phyloP scores from a whole-genome alignment of 1,284 basidiomycete species.

The Trametes polyzona region DNA sequence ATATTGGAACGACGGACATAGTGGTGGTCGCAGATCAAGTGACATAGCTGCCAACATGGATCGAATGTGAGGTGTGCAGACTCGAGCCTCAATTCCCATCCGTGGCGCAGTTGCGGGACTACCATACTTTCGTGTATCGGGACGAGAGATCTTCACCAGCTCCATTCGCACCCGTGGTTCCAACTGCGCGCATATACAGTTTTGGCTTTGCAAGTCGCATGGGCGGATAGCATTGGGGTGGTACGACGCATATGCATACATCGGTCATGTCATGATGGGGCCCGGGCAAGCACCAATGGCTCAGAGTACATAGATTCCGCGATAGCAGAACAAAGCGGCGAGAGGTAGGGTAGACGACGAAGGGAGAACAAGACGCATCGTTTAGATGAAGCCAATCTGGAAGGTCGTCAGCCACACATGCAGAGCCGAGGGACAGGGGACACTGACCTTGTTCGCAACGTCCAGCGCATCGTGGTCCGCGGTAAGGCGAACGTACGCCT shows the following conservation, averaged over 20 bases:
- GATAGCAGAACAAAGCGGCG: constrained; percentile 21
- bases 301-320: constrained; percentile 26
- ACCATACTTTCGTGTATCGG: too few relatives aligned
- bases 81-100: too few relatives aligned
- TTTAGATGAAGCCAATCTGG: constrained; percentile 84
- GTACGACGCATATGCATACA: constrained; percentile 26
- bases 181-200: too few relatives aligned
- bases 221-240: constrained; percentile 20
- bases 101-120: too few relatives aligned
- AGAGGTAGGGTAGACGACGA: constrained; percentile 19
- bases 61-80: too few relatives aligned
- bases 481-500: constrained; percentile 96
- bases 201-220: constrained; percentile 13
- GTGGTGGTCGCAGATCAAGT: too few relatives aligned
- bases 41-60: too few relatives aligned
- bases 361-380: constrained; percentile 7
- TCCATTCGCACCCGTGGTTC: too few relatives aligned
- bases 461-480: constrained; percentile 97
- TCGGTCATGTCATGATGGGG: constrained; percentile 24
- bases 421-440: not conserved
- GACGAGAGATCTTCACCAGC: too few relatives aligned
- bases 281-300: constrained; percentile 24
- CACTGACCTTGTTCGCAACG: constrained; percentile 98
- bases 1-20: too few relatives aligned
- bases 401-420: not conserved